Conservation (phyloP, 2,329 filamentous ascomycete species). For the Aphanoascus verrucosus region DNA sequence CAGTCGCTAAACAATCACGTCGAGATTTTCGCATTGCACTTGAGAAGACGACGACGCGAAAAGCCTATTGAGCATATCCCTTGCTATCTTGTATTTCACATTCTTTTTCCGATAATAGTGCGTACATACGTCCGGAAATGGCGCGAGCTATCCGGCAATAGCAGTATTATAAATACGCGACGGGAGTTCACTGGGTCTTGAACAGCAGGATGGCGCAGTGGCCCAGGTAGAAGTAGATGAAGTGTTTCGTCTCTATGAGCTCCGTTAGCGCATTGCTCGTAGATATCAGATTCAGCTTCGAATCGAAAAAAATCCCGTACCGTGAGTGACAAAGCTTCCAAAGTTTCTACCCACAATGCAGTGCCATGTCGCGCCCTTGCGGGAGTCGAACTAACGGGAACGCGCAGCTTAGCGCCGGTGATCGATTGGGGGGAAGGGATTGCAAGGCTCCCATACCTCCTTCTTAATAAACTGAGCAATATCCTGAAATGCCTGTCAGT, state of each 20-base stretch:
- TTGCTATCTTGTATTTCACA: not conserved
- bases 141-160: not conserved
- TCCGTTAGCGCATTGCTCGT: not conserved
- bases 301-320: constrained; percentile 43
- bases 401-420: constrained; percentile 9
- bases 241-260: constrained; percentile 85
- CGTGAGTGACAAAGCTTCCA: constrained; percentile 96
- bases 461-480: constrained; percentile 94
- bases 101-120: not conserved
- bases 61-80: constrained; percentile 2
- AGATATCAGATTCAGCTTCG: too few species aligned
- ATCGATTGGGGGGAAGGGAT: constrained; percentile 9
- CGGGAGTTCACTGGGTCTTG: constrained; percentile 69
- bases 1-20: not conserved
- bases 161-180: not conserved
- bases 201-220: constrained; percentile 97
- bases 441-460: constrained; percentile 49
- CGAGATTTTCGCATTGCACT: not conserved
- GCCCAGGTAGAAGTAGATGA: constrained; percentile 99
- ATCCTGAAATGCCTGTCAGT: constrained; percentile 48
- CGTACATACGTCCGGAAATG: not conserved
- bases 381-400: constrained; percentile 71
- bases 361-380: constrained; percentile 97
- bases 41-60: not conserved
- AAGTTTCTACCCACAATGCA: constrained; percentile 98